phyloP scores from a whole-genome alignment of 2,329 filamentous ascomycete species.

The Venturia aucupariae region DNA sequence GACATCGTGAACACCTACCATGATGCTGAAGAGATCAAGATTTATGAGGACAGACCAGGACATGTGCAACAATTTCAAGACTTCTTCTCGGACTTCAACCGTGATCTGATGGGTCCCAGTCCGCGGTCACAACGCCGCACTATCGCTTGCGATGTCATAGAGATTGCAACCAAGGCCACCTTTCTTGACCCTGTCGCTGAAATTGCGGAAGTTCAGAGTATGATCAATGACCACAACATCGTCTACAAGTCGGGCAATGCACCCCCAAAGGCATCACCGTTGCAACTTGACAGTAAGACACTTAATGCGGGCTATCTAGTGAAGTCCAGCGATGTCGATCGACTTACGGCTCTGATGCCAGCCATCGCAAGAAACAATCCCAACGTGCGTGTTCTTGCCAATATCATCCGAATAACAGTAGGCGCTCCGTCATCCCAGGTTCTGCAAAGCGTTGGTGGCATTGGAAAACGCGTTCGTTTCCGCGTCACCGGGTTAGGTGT shows the following conservation, averaged over 20 bases:
- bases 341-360: slow-evolving; percentile 45
- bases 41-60: slow-evolving; percentile 55
- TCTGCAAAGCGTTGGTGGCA: slow-evolving; percentile 74
- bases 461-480: slow-evolving; percentile 77
- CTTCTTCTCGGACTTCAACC: slow-evolving; percentile 74
- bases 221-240: slow-evolving; percentile 80
- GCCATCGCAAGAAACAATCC: slow-evolving; percentile 49
- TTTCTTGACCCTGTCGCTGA: slow-evolving; percentile 70
- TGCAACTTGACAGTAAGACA: slow-evolving; percentile 76
- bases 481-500: slow-evolving; percentile 67
- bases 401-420: slow-evolving; percentile 83
- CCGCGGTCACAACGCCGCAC: slow-evolving; percentile 47
- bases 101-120: slow-evolving; percentile 36
- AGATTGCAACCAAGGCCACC: slow-evolving; percentile 68
- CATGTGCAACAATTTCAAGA: slow-evolving; percentile 75
- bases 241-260: slow-evolving; percentile 40
- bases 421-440: slow-evolving; percentile 56
- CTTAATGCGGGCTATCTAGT: slow-evolving; percentile 93
- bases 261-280: slow-evolving; percentile 31
- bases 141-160: slow-evolving; percentile 71
- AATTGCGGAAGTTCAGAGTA: slow-evolving; percentile 73
- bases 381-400: slow-evolving; percentile 74
- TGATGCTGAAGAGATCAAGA: slow-evolving; percentile 66
- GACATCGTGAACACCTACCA: slow-evolving; percentile 80
- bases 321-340: slow-evolving; percentile 58